A percentile compares a stretch with the other conserved stretches of the same genome.
These are phyloP conservation scores for Cutaneotrichosporon dermatis DNA, from an alignment of 1,284 basidiomycete species.

Conservation along the genomic window DNA sequence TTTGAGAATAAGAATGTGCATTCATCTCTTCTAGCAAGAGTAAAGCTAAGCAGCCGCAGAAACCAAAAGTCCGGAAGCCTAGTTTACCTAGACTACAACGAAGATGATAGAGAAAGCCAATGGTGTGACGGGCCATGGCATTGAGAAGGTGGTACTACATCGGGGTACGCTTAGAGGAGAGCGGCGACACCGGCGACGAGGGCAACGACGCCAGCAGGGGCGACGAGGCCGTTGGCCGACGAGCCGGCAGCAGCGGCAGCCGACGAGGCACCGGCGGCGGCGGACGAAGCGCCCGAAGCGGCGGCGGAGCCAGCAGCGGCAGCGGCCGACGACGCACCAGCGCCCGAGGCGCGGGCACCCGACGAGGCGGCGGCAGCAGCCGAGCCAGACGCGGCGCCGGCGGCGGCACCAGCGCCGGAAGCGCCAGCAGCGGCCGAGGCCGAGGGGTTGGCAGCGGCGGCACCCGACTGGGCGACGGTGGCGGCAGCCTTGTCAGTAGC, in stretches of 20 bases:
- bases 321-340: conserved; percentile 16
- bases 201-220: conserved; percentile 27
- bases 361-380: conserved; percentile 20
- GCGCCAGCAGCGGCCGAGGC: conserved; percentile 13
- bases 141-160: not conserved
- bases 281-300: conserved; percentile 5
- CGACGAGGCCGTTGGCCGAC: not conserved
- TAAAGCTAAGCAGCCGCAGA: too few species aligned
- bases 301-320: conserved; percentile 11
- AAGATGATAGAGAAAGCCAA: not conserved
- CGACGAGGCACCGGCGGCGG: conserved; percentile 1
- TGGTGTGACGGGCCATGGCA: not conserved
- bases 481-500: conserved; percentile 13
- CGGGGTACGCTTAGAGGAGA: conserved; percentile 30
- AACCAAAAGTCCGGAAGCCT: not conserved
- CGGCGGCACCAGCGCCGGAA: conserved; percentile 14
- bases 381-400: not conserved
- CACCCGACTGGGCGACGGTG: conserved; percentile 1
- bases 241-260: conserved; percentile 8
- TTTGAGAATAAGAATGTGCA: too few species aligned
- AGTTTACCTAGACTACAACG: not conserved
- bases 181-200: conserved; percentile 34
- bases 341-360: conserved; percentile 11
- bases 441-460: conserved; percentile 10
- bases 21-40: too few species aligned